Evolutionary conservation across 768 basidiomycete species (phyloP).

Genomic region (Mycena filopes): DNA sequence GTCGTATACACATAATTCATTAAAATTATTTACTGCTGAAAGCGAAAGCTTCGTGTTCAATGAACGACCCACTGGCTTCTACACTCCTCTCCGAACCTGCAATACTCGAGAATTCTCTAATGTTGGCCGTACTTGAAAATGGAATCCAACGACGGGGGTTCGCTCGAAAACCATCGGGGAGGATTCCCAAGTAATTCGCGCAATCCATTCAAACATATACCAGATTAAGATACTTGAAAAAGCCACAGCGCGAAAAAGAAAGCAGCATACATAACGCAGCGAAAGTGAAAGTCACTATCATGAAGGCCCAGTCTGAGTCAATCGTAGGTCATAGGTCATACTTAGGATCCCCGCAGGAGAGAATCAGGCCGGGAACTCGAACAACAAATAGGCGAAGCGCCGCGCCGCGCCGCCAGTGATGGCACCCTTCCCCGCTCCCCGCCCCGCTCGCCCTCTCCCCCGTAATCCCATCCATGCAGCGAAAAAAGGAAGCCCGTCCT

Average conservation of each 20-base stretch:
- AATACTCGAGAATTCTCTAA: no score
- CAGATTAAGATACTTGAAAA: constrained; percentile 25
- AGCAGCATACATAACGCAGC: constrained; percentile 20
- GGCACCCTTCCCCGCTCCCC: not conserved
- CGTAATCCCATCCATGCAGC: not conserved
- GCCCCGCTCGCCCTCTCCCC: not conserved
- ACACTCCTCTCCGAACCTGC: no score
- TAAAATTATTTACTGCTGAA: no score
- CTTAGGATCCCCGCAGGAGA: not conserved
- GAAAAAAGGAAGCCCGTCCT: not conserved
- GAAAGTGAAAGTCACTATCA: constrained; percentile 7
- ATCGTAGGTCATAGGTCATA: not conserved
- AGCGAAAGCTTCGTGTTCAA: no score
- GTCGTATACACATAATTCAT: no score
- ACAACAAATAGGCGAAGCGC: constrained; percentile 11
- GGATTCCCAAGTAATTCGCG: not conserved
- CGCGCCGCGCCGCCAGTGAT: not conserved
- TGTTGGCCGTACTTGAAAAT: no score
- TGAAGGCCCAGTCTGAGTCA: constrained; percentile 13
- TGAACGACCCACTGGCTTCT: no score
- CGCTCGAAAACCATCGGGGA: no score
- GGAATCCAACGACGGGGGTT: no score
- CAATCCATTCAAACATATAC: constrained; percentile 21
- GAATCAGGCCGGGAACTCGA: constrained; percentile 4
- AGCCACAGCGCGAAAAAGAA: constrained; percentile 22